Conservation (phyloP, 495 filamentous ascomycete species). For the Xylaria acuta region DNA sequence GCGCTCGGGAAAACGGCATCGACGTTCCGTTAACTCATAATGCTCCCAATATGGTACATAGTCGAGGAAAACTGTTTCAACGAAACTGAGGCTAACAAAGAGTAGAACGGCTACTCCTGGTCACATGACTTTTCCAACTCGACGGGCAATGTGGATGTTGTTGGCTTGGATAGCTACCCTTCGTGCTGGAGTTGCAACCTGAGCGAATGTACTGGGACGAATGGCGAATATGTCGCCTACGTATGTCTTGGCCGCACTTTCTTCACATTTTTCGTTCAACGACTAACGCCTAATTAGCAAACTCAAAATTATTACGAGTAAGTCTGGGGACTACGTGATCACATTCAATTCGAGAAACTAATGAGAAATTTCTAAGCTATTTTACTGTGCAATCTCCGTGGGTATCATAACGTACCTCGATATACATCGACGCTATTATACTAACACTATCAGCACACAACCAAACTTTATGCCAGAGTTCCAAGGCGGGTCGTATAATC, state of each 20-base stretch:
- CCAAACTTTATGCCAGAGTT: constrained; percentile 68
- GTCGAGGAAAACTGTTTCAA: background rate
- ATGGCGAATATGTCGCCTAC: constrained; percentile 62
- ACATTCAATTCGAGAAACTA: background rate
- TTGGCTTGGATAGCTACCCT: constrained; percentile 65
- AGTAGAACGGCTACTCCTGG: constrained; percentile 46
- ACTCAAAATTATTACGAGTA: constrained; percentile 53
- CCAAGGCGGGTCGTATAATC: constrained; percentile 68
- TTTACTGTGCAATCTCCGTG: constrained; percentile 42
- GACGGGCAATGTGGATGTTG: constrained; percentile 63
- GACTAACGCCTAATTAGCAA: constrained; percentile 26
- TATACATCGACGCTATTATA: background rate
- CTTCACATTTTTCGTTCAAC: background rate
- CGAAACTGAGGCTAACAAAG: background rate
- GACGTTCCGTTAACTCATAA: constrained; percentile 61
- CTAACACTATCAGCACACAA: constrained; percentile 42
- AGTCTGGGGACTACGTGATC: background rate
- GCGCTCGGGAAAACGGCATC: constrained; percentile 60
- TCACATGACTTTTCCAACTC: constrained; percentile 55
- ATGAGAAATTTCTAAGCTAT: background rate
- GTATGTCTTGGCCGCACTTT: constrained; percentile 20
- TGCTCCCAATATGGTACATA: constrained; percentile 49
- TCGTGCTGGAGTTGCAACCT: constrained; percentile 68
- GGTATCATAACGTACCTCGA: background rate
- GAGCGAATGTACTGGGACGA: constrained; percentile 58